phyloP scores from a whole-genome alignment of 352 stramenopile species.

The Phytophthora brassicae region DNA sequence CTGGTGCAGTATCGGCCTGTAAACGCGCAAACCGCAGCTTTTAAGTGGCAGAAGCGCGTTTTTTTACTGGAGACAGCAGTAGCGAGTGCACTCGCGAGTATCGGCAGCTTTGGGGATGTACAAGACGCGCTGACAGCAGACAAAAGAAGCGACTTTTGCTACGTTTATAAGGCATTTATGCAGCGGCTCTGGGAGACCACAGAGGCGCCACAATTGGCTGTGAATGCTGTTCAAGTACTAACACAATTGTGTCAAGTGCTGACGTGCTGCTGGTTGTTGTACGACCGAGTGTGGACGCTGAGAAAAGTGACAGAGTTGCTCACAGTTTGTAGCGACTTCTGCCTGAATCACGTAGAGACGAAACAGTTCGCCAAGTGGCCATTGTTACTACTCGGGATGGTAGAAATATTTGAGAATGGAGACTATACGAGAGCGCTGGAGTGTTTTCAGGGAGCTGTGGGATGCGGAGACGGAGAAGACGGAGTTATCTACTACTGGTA shows the following conservation, averaged over 20 bases:
- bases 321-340: slow-evolving; percentile 14
- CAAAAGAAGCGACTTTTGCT: slow-evolving; percentile 18
- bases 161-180: slow-evolving; percentile 24
- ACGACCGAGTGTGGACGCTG: slow-evolving; percentile 23
- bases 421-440: slow-evolving; percentile 31
- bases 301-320: slow-evolving; percentile 32
- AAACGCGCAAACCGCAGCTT: slow-evolving; percentile 4
- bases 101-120: not conserved
- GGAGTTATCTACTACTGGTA: slow-evolving; percentile 60
- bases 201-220: not conserved
- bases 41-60: slow-evolving; percentile 28
- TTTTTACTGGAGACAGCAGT: slow-evolving; percentile 30
- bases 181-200: slow-evolving; percentile 2
- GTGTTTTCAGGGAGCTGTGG: slow-evolving; percentile 32
- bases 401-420: slow-evolving; percentile 29
- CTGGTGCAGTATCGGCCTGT: slow-evolving; percentile 20
- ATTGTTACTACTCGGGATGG: slow-evolving; percentile 49
- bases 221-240: slow-evolving; percentile 9
- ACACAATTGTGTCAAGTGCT: slow-evolving; percentile 33
- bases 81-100: slow-evolving; percentile 6
- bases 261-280: slow-evolving; percentile 35
- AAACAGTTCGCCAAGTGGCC: slow-evolving; percentile 26
- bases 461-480: not conserved
- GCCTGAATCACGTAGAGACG: slow-evolving; percentile 3
- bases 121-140: slow-evolving; percentile 8